phyloP scores from a whole-genome alignment of 805 yeast species.

The Cyberlindnera meyerae region DNA sequence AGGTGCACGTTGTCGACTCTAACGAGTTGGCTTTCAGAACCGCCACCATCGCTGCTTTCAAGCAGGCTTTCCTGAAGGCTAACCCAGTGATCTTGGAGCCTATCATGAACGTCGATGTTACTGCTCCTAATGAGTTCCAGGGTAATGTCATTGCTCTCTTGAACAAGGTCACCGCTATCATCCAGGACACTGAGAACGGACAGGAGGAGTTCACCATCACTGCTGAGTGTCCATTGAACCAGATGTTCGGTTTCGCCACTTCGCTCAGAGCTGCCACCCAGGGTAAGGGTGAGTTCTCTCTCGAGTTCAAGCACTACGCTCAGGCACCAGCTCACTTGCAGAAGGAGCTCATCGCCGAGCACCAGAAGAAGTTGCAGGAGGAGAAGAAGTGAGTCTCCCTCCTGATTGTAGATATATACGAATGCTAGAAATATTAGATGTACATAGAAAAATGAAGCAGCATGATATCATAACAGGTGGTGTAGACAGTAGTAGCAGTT shows the following conservation, averaged over 20 bases:
- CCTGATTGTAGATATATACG: neutral
- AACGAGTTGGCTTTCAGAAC: conserved; percentile 92
- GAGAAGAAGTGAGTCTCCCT: conserved; percentile 15
- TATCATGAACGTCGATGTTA: conserved; percentile 87
- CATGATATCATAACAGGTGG: no score
- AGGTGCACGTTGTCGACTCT: conserved; percentile 94
- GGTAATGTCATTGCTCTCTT: conserved; percentile 86
- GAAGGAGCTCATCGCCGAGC: conserved; percentile 81
- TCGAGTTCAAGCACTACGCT: conserved; percentile 89
- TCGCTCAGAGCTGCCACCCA: conserved; percentile 94
- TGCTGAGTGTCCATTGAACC: conserved; percentile 95
- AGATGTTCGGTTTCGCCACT: conserved; percentile 95
- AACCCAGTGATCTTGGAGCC: conserved; percentile 93
- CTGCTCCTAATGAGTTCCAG: conserved; percentile 96
- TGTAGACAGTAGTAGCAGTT: no score
- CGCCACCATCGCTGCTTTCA: conserved; percentile 89
- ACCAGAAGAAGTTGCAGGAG: conserved; percentile 44
- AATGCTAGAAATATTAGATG: neutral
- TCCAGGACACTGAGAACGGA: conserved; percentile 89
- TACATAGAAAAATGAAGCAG: neutral
- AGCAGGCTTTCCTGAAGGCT: conserved; percentile 79
- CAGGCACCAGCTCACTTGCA: conserved; percentile 90
- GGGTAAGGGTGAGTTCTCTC: conserved; percentile 97
- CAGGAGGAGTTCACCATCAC: conserved; percentile 89
- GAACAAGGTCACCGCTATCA: conserved; percentile 89